Conservation (phyloP, 257 asterid genomes). For the Parsonsia alboflavescens region DNA sequence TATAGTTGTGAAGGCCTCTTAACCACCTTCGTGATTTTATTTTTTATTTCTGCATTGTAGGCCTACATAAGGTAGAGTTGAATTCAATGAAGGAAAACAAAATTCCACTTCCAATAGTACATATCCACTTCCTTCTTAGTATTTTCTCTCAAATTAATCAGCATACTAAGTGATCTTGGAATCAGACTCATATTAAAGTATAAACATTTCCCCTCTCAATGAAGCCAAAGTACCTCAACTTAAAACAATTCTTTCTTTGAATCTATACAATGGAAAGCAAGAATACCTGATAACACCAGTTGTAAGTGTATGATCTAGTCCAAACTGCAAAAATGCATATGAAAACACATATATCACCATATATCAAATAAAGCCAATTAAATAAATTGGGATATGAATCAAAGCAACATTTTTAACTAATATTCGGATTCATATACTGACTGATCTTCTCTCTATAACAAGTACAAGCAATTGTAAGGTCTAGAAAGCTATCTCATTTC, state of each 20-base stretch:
- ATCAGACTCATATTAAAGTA: background rate
- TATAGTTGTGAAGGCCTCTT: no score
- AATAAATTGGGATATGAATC: constrained; percentile 7
- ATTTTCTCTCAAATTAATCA: background rate
- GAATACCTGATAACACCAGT: constrained; percentile 97
- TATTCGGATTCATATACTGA: background rate
- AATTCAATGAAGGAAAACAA: no score
- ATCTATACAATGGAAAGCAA: background rate
- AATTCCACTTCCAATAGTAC: no score
- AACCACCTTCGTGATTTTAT: no score
- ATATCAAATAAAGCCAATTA: constrained; percentile 20
- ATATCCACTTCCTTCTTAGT: background rate
- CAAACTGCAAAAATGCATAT: constrained; percentile 59
- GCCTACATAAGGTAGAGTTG: no score
- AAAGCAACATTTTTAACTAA: constrained; percentile 12
- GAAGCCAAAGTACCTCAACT: background rate
- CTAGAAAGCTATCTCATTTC: background rate
- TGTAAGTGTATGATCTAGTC: constrained; percentile 98
- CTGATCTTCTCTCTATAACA: background rate
- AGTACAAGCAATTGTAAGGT: background rate
- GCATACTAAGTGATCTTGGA: no score
- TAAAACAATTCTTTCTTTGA: background rate
- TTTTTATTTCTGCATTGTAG: no score
- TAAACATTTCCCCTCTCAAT: background rate
- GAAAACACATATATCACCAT: constrained; percentile 13